Conservation (phyloP, 2,329 filamentous ascomycete genomes). For the Monilinia polystroma region DNA sequence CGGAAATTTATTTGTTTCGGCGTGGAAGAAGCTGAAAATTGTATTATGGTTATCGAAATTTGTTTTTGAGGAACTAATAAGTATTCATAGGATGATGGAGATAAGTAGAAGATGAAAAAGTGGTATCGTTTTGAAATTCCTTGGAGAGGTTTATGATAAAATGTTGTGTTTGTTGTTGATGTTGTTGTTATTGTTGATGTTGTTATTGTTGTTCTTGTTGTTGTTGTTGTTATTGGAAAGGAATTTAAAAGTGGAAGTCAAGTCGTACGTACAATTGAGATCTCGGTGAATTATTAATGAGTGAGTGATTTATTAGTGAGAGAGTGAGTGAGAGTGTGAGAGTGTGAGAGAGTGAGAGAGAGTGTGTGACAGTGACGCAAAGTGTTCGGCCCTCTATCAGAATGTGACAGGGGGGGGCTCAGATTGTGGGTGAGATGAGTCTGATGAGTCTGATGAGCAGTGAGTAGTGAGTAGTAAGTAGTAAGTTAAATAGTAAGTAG, state of each 20-base stretch:
- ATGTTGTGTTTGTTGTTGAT: not conserved
- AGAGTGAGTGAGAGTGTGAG: no score
- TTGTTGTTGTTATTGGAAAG: not conserved
- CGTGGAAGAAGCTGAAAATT: conserved; percentile 4
- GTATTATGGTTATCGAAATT: conserved; percentile 11
- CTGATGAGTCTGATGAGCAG: not conserved
- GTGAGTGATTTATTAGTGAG: no score
- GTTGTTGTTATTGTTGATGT: no score
- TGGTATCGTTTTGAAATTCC: not conserved
- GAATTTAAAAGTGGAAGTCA: not conserved
- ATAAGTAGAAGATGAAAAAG: not conserved
- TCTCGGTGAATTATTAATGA: no score
- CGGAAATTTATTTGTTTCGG: conserved; percentile 4
- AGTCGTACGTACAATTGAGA: not conserved
- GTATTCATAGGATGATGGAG: not conserved
- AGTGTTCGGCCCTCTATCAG: conserved; percentile 1
- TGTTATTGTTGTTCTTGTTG: not conserved
- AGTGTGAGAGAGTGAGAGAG: no score
- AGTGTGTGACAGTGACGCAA: conserved; percentile 5
- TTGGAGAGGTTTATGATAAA: not conserved
- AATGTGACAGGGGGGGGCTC: not conserved
- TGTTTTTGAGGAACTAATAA: not conserved
- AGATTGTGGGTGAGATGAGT: not conserved
- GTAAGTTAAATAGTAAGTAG: no score
- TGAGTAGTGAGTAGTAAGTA: no score